Conservation (phyloP, 306 rosid species). For the Albizia julibrissin region DNA sequence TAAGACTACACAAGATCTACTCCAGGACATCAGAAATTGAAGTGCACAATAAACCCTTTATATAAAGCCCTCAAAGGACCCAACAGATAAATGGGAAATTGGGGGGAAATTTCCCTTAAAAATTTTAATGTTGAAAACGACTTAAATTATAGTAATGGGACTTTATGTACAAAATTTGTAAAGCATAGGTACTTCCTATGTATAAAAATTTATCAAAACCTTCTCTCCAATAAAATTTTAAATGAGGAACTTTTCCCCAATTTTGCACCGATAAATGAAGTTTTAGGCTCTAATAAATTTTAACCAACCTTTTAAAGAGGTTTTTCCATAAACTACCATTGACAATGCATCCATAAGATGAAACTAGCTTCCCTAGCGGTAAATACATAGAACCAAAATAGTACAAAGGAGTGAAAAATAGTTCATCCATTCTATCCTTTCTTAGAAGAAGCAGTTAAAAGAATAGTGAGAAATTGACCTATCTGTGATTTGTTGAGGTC, state of each 20-base stretch:
- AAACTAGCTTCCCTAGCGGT: constrained; percentile 40
- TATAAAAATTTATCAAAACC: too few relatives aligned
- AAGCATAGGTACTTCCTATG: too few relatives aligned
- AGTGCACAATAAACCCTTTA: not conserved
- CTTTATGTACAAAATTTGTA: too few relatives aligned
- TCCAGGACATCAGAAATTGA: constrained; percentile 12
- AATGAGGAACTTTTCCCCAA: too few relatives aligned
- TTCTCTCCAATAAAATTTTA: too few relatives aligned
- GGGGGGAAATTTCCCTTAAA: too few relatives aligned
- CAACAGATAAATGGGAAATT: not conserved
- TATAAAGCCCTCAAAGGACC: constrained; percentile 35
- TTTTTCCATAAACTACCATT: constrained; percentile 18
- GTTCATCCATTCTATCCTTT: constrained; percentile 46
- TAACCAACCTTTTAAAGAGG: constrained; percentile 26
- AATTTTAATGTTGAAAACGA: too few relatives aligned
- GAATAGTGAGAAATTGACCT: constrained; percentile 45
- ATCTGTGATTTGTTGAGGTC: constrained; percentile 42
- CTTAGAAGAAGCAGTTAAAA: constrained; percentile 37
- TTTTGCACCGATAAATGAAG: not conserved
- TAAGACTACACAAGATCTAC: constrained; percentile 12
- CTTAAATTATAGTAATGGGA: too few relatives aligned
- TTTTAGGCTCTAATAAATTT: constrained; percentile 33
- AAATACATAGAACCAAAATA: constrained; percentile 39
- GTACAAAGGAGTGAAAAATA: constrained; percentile 44
- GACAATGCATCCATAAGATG: constrained; percentile 39